Conservation (phyloP, 495 filamentous ascomycete species). For the Podospora pseudoanserina region DNA sequence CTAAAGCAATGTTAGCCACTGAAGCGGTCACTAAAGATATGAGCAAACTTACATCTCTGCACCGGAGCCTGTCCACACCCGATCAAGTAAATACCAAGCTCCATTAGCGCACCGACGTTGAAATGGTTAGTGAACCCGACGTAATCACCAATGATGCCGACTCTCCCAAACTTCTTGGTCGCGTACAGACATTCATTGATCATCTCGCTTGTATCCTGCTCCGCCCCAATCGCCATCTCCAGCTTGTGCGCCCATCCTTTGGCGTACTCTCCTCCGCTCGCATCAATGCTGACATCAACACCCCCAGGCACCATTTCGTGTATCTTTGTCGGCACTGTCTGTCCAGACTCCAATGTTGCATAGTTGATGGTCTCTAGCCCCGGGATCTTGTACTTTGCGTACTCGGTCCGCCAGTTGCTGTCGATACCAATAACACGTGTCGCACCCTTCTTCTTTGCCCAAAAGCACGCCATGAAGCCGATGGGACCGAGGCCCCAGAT, state of each 20-base stretch:
- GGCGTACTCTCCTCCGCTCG: constrained; percentile 17
- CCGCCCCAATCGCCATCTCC: constrained; percentile 10
- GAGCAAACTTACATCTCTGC: constrained; percentile 11
- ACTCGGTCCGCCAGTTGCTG: constrained; percentile 16
- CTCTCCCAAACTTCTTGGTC: constrained; percentile 15
- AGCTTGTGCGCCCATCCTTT: constrained; percentile 14
- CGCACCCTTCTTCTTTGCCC: constrained; percentile 9
- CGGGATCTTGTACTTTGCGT: constrained; percentile 8
- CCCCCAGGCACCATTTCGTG: constrained; percentile 16
- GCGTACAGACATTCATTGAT: constrained; percentile 13
- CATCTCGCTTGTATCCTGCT: constrained; percentile 20
- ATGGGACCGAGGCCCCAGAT: constrained; percentile 19
- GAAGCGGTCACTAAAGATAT: too few relatives aligned
- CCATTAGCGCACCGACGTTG: constrained; percentile 16
- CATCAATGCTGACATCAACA: constrained; percentile 17
- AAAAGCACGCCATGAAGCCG: constrained; percentile 16
- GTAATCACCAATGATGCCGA: constrained; percentile 16
- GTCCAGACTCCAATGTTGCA: neutral
- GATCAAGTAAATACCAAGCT: constrained; percentile 13
- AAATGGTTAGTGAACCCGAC: constrained; percentile 16
- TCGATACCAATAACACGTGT: constrained; percentile 17
- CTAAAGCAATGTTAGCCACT: neutral
- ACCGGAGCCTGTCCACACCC: constrained; percentile 13
- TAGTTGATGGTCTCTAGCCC: constrained; percentile 16
- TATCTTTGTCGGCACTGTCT: constrained; percentile 13